These are phyloP conservation scores for Cyclotella kingstonii DNA, from an alignment of 108 stramenopile species.

Conservation along the genomic window DNA sequence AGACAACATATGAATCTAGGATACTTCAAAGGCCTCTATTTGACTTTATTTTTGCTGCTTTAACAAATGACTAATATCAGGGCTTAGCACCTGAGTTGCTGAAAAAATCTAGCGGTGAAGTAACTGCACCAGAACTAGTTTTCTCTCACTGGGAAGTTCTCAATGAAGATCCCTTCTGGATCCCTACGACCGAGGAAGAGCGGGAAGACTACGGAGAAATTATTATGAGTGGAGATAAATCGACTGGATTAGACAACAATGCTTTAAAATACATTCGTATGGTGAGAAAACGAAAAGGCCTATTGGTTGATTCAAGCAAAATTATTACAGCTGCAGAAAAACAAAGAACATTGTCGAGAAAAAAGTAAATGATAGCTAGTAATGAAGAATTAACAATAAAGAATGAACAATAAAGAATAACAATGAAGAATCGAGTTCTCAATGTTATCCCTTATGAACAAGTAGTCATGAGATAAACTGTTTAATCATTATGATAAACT, in stretches of 20 bases:
- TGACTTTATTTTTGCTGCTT: neutral
- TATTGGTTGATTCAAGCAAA: conserved; percentile 80
- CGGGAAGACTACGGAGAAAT: conserved; percentile 90
- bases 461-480: no score
- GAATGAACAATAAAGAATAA: no score
- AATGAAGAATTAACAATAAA: no score
- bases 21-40: neutral
- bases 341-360: conserved; percentile 86
- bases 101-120: conserved; percentile 82
- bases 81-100: conserved; percentile 81
- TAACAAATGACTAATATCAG: neutral
- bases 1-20: neutral
- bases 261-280: conserved; percentile 81
- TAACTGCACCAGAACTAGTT: conserved; percentile 84
- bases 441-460: no score
- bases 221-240: conserved; percentile 67
- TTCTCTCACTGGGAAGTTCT: conserved; percentile 86
- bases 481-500: neutral
- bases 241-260: conserved; percentile 82
- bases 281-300: conserved; percentile 82
- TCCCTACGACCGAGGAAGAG: conserved; percentile 87
- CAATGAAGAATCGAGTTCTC: no score
- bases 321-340: conserved; percentile 91
- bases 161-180: conserved; percentile 93
- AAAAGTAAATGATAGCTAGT: conserved; percentile 39